Evolutionary conservation across 2,329 filamentous ascomycete species (phyloP).

Genomic region (Colletotrichum cuscutae): DNA sequence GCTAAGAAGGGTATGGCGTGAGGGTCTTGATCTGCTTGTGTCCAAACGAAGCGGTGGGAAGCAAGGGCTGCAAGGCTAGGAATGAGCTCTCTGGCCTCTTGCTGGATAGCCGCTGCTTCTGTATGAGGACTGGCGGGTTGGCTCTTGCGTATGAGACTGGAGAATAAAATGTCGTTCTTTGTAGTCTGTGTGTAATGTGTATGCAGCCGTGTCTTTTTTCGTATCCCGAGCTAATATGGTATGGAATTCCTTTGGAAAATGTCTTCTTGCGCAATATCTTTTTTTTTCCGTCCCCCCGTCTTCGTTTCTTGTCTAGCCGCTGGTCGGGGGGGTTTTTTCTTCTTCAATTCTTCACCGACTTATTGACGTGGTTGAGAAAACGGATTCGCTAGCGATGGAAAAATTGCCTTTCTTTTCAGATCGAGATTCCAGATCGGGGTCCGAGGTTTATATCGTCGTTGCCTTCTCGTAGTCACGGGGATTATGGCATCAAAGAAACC

Average conservation of each 20-base stretch:
- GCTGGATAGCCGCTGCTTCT: not conserved
- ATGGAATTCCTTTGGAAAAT: conserved; percentile 8
- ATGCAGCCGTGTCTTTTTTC: conserved; percentile 3
- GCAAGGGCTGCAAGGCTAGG: conserved; percentile 1
- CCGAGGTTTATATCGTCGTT: conserved; percentile 20
- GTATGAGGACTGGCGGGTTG: not conserved
- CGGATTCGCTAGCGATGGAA: conserved; percentile 10
- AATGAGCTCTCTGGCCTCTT: not conserved
- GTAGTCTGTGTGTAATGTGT: conserved; percentile 12
- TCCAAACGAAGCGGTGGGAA: not conserved
- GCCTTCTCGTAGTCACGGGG: conserved; percentile 11
- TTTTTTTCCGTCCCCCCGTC: not conserved
- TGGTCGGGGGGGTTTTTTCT: not conserved
- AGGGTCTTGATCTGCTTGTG: not conserved
- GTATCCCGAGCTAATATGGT: conserved; percentile 23
- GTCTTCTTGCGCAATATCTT: conserved; percentile 14
- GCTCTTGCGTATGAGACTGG: conserved; percentile 19
- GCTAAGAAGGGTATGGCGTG: not conserved
- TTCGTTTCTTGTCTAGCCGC: not conserved
- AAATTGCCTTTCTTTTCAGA: not conserved
- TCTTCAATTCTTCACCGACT: conserved; percentile 27
- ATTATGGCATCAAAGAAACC: not conserved
- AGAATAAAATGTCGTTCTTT: conserved; percentile 6
- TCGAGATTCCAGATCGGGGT: conserved; percentile 33
- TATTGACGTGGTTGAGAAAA: conserved; percentile 24